Percentiles rank a stretch among this genome's conserved stretches.
Evolutionary conservation across 805 yeast species (phyloP).

Genomic region (Blastobotrys robertii): DNA sequence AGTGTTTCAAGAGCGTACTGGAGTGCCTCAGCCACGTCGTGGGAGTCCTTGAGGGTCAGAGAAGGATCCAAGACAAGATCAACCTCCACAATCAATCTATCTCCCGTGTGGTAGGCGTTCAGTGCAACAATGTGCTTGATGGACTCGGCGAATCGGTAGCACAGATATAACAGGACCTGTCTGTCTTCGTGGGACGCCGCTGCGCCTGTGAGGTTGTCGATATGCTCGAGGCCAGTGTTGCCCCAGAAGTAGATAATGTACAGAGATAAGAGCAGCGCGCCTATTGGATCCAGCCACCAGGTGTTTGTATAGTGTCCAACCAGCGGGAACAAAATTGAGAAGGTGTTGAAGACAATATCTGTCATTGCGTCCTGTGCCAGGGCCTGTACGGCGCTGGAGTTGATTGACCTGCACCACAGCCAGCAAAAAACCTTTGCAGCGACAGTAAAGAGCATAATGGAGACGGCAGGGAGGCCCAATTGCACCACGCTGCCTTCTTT

Average conservation of each 20-base stretch:
- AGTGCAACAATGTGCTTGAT: conserved; percentile 55
- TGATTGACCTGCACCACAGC: conserved; percentile 49
- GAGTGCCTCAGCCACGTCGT: conserved; percentile 71
- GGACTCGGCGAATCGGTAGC: conserved; percentile 57
- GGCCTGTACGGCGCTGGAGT: conserved; percentile 64
- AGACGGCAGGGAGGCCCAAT: conserved; percentile 41
- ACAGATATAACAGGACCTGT: conserved; percentile 57
- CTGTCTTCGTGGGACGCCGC: conserved; percentile 53
- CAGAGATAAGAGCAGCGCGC: conserved; percentile 53
- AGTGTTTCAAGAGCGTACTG: conserved; percentile 73
- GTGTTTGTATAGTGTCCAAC: conserved; percentile 40
- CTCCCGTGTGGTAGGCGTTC: conserved; percentile 73
- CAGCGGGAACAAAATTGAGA: conserved; percentile 62
- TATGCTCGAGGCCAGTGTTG: conserved; percentile 56
- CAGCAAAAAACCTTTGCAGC: conserved; percentile 50
- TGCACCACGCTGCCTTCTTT: conserved; percentile 32
- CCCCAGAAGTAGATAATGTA: conserved; percentile 61
- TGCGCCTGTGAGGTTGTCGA: conserved; percentile 66
- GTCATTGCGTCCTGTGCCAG: conserved; percentile 76
- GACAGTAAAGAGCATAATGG: conserved; percentile 57
- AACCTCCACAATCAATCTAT: conserved; percentile 64
- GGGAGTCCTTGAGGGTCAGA: conserved; percentile 53
- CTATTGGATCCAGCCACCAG: conserved; percentile 71
- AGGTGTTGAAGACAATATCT: conserved; percentile 62
- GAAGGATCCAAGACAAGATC: conserved; percentile 51